Conservation (phyloP, 2,329 filamentous ascomycete species). For the Curvularia sp. region DNA sequence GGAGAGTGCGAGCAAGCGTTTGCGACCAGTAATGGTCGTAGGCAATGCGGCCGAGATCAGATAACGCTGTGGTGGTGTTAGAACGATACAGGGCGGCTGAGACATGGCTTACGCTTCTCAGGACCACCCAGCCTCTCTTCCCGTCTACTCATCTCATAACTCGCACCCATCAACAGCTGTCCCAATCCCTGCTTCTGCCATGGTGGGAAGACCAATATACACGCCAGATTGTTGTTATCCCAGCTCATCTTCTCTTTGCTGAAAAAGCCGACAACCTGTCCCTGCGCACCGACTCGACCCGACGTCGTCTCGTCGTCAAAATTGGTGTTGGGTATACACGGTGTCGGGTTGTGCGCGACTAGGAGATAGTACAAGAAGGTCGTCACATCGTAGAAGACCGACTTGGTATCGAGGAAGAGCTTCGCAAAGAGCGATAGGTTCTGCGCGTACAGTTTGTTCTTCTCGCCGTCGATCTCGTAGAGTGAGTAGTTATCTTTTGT, state of each 20-base stretch:
- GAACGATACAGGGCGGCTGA: neutral
- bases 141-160: constrained; percentile 86
- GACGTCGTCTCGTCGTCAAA: constrained; percentile 22
- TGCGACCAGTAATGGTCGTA: constrained; percentile 88
- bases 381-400: constrained; percentile 94
- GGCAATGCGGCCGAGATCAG: constrained; percentile 80
- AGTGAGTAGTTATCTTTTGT: constrained; percentile 81
- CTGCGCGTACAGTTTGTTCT: constrained; percentile 87
- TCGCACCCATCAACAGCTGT: constrained; percentile 87
- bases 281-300: constrained; percentile 6
- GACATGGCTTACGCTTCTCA: constrained; percentile 71
- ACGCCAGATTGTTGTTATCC: constrained; percentile 98
- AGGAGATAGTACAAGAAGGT: constrained; percentile 95
- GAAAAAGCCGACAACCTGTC: constrained; percentile 90
- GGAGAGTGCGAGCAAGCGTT: constrained; percentile 75
- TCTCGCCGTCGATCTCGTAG: constrained; percentile 91
- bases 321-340: constrained; percentile 44
- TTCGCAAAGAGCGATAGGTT: constrained; percentile 96
- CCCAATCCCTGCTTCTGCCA: constrained; percentile 93
- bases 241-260: constrained; percentile 98
- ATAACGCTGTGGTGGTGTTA: constrained; percentile 65
- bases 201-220: constrained; percentile 93
- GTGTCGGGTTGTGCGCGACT: constrained; percentile 69
- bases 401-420: constrained; percentile 97
- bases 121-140: constrained; percentile 88